Evolutionary conservation across 768 basidiomycete genomes (phyloP).

Genomic region (Jaapia argillacea): DNA sequence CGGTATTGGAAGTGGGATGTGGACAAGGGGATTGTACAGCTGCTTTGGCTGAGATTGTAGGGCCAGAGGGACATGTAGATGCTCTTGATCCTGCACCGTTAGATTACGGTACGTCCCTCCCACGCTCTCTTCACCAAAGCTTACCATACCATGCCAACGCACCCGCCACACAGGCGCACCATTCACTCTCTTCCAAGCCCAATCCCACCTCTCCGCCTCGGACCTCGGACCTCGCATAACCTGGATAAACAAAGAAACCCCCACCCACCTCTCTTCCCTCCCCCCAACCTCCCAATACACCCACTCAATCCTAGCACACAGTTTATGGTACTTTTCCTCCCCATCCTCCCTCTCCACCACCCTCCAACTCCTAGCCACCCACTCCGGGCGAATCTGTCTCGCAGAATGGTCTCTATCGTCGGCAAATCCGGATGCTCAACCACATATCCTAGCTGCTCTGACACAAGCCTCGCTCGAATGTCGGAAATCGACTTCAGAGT

Average conservation of each 20-base stretch:
- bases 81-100: constrained; percentile 28
- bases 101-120: constrained; percentile 26
- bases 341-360: constrained; percentile 19
- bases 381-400: constrained; percentile 19
- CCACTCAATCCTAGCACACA: constrained; percentile 24
- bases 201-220: constrained; percentile 18
- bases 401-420: constrained; percentile 25
- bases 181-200: constrained; percentile 27
- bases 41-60: constrained; percentile 25
- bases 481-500: constrained; percentile 16
- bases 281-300: too few species aligned
- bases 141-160: neutral
- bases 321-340: constrained; percentile 30
- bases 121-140: neutral
- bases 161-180: constrained; percentile 18
- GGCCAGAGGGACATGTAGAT: constrained; percentile 23
- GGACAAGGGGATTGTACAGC: constrained; percentile 32
- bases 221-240: constrained; percentile 24
- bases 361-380: constrained; percentile 16
- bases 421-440: constrained; percentile 10
- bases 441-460: constrained; percentile 26
- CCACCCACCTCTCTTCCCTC: too few species aligned
- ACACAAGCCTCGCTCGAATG: constrained; percentile 25
- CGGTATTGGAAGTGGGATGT: constrained; percentile 29
- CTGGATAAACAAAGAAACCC: constrained; percentile 22